Percentiles rank a stretch among this genome's conserved stretches.
These are phyloP conservation scores for Calonectria naviculata DNA, from an alignment of 2,329 filamentous ascomycete species.

Conservation along the genomic window DNA sequence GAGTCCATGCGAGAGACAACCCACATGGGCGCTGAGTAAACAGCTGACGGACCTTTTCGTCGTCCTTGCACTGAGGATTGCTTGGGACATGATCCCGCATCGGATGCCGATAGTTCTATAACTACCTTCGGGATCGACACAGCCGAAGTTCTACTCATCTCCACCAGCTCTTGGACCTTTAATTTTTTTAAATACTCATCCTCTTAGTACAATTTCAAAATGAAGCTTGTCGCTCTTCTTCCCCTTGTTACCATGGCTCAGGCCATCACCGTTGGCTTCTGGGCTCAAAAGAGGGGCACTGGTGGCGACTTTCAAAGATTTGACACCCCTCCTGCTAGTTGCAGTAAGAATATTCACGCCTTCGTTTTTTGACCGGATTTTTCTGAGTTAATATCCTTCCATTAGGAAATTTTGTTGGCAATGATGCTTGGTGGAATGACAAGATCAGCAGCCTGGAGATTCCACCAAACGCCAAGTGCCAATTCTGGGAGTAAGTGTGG, in stretches of 20 bases:
- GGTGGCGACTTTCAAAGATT: constrained; percentile 12
- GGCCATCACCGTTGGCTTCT: constrained; percentile 17
- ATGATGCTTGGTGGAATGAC: constrained; percentile 18
- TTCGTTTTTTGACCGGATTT: background rate
- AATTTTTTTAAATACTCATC: background rate
- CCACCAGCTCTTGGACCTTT: background rate
- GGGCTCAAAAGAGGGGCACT: constrained; percentile 13
- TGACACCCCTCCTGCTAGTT: background rate
- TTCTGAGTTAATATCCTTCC: background rate
- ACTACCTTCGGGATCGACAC: background rate
- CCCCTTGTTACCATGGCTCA: background rate
- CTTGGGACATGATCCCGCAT: background rate
- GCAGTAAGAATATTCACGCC: background rate
- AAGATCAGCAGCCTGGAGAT: constrained; percentile 17
- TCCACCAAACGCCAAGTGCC: constrained; percentile 5
- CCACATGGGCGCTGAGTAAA: background rate
- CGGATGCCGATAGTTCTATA: too few species aligned
- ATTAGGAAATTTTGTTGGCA: background rate
- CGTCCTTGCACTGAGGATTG: too few species aligned
- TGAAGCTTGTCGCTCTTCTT: constrained; percentile 3
- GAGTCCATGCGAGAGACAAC: background rate
- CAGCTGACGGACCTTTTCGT: background rate
- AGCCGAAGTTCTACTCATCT: background rate
- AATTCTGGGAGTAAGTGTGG: constrained; percentile 20
- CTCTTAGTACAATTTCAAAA: background rate